Conservation (phyloP, 1,139 yeast species). For the Nakaseomyces nivariensis region DNA sequence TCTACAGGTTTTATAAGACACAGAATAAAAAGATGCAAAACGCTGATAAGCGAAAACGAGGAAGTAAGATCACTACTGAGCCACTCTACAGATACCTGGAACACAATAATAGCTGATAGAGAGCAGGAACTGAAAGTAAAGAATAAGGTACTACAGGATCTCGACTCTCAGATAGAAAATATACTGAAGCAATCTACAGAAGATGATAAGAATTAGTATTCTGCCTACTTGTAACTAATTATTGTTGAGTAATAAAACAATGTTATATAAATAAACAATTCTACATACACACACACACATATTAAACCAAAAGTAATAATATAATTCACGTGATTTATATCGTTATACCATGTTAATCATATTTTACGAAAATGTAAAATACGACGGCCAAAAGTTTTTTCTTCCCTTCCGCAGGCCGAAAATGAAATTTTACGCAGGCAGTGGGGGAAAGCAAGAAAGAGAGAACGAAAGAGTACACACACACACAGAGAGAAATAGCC, state of each 20-base stretch:
- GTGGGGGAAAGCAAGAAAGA: neutral
- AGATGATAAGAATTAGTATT: neutral
- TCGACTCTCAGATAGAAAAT: slow-evolving; percentile 5
- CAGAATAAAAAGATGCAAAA: slow-evolving; percentile 24
- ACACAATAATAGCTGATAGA: slow-evolving; percentile 14
- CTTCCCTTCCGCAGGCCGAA: neutral
- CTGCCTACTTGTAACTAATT: too few species aligned
- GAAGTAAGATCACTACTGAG: slow-evolving; percentile 19
- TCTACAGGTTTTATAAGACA: slow-evolving; percentile 28
- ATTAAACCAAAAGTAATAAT: too few species aligned
- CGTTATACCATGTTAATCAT: neutral
- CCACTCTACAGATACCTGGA: slow-evolving; percentile 24
- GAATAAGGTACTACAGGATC: slow-evolving; percentile 11
- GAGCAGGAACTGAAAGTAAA: slow-evolving; percentile 22
- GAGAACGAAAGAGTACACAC: neutral
- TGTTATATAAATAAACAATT: too few species aligned
- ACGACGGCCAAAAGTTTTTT: neutral
- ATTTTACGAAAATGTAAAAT: neutral
- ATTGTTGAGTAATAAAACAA: too few species aligned
- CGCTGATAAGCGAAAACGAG: slow-evolving; percentile 18
- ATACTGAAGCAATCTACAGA: neutral
- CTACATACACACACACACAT: too few species aligned
- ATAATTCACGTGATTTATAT: too few species aligned
- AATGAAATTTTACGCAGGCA: neutral
- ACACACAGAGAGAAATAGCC: too few species aligned